These are phyloP conservation scores for Sordariomycetes sp. DNA, from an alignment of 2,329 filamentous ascomycete genomes.

Conservation along the genomic window DNA sequence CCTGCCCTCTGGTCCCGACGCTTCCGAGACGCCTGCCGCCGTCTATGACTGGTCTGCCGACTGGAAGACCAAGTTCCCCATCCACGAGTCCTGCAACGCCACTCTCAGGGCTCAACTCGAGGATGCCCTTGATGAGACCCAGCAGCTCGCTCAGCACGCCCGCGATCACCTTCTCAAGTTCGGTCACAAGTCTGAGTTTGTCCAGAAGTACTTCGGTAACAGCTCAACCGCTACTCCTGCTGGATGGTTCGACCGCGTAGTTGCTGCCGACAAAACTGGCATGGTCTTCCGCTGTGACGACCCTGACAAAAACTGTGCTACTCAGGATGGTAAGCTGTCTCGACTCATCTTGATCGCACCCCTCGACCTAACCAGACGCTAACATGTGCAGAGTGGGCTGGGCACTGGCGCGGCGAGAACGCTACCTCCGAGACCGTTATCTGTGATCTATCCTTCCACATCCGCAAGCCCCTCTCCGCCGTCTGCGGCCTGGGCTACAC, in stretches of 20 bases:
- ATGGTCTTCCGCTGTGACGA: constrained; percentile 62
- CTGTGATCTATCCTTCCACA: constrained; percentile 51
- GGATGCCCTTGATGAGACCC: constrained; percentile 47
- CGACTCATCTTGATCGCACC: too few species aligned
- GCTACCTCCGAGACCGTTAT: constrained; percentile 61
- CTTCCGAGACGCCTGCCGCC: constrained; percentile 8
- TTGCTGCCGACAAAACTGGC: constrained; percentile 44
- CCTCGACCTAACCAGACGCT: not conserved
- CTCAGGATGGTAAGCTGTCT: constrained; percentile 28
- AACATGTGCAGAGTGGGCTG: constrained; percentile 45
- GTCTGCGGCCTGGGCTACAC: constrained; percentile 57
- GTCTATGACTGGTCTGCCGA: constrained; percentile 22
- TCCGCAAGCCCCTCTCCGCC: constrained; percentile 45
- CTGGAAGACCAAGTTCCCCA: constrained; percentile 29
- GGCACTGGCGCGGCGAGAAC: constrained; percentile 59
- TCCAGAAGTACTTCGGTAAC: constrained; percentile 59
- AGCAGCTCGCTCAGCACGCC: constrained; percentile 49
- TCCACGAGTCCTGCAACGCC: constrained; percentile 58
- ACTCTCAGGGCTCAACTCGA: constrained; percentile 49
- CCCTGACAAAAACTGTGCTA: constrained; percentile 53
- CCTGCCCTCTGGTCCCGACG: constrained; percentile 4
- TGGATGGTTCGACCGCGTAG: constrained; percentile 54
- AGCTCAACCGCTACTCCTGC: constrained; percentile 46
- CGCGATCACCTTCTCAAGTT: constrained; percentile 50
- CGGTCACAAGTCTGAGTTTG: constrained; percentile 48